Evolutionary conservation across 2,329 filamentous ascomycete species (phyloP).

Genomic region (Penicillium sp.): DNA sequence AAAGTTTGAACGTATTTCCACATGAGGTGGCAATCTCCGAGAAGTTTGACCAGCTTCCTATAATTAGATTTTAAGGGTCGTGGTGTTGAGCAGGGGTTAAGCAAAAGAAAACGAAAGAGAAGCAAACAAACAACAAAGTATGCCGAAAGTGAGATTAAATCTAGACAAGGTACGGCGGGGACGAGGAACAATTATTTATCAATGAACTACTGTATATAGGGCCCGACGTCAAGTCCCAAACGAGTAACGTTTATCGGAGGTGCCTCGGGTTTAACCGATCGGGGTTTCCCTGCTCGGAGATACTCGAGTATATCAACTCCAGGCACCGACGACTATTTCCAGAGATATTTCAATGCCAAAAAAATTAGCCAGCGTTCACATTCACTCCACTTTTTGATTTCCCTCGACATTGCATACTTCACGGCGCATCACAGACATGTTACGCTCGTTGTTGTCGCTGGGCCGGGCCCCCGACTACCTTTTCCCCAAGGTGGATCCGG

Average conservation of each 20-base stretch:
- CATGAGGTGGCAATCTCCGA: background rate
- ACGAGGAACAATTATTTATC: background rate
- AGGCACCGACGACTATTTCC: slow-evolving; percentile 1
- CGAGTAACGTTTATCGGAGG: background rate
- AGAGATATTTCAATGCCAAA: background rate
- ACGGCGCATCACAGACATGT: slow-evolving; percentile 14
- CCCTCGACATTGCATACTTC: background rate
- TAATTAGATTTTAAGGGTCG: too few relatives aligned
- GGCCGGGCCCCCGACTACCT: slow-evolving; percentile 31
- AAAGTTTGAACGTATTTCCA: background rate
- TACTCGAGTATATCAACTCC: slow-evolving; percentile 9
- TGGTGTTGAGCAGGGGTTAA: too few relatives aligned
- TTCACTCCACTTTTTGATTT: background rate
- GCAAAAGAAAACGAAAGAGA: background rate
- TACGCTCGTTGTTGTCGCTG: slow-evolving; percentile 33
- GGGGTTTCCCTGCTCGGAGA: slow-evolving; percentile 7
- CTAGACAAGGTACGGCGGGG: background rate
- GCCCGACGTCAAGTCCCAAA: background rate
- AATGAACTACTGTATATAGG: background rate
- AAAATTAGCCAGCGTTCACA: background rate
- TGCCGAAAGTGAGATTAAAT: background rate
- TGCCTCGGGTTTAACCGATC: slow-evolving; percentile 9
- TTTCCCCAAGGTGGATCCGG: slow-evolving; percentile 37
- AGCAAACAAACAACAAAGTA: background rate
- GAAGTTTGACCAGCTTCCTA: background rate